Base-by-base conservation (phyloP, 139 green algal species). In the Tetradesmus obliquus region DNA sequence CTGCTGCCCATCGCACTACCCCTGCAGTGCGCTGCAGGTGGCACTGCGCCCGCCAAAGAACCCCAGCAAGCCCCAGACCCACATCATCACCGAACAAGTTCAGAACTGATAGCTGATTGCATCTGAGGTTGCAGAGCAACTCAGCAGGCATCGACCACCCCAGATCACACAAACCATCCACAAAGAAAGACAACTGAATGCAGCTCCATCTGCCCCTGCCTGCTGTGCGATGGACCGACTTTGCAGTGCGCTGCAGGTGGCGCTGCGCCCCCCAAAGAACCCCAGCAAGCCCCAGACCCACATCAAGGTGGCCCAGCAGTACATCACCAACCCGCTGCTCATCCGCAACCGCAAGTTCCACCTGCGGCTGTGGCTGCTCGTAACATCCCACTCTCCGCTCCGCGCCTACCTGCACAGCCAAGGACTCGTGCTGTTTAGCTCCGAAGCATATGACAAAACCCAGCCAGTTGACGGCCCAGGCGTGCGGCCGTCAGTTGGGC, bases 291-390 rank as follows among this genome's bases (percentile, higher is more conserved):
- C 84, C 5, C 90, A 92, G 15, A 82, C 58, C 10, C 74, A 92
- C 72, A 87, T 94, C 55, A 93, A 93, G 88, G 93, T 96, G 15
- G 94, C 91, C 0, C 95, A 97, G 90, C 91, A 84, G 55, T 97
- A 97, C 93, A 55, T 95, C 32, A 58, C 57, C 3, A 51, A 88
- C 15, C 93, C 94, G 0, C 53, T 95, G 62, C 89, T 96, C 24
- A 80, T 97, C 5, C 69, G 91, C 1, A 93, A 92, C 8, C 91
- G 93, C 88, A 97, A 97, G 87, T 96, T 92, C 60, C 94, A 96
- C 89, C 57, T 96, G 87, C 90, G 95, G 9, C 84, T 95, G 92
- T 97, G 94, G 94, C n/a, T 96, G 80, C 55, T 95, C 82, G 92
- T 97, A 51, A 95, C 95, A 0, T 32, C 53, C 9, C 62, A 93